These are phyloP conservation scores for Solanum hybrid DNA, from an alignment of 305 asterid species.

Conservation along the genomic window DNA sequence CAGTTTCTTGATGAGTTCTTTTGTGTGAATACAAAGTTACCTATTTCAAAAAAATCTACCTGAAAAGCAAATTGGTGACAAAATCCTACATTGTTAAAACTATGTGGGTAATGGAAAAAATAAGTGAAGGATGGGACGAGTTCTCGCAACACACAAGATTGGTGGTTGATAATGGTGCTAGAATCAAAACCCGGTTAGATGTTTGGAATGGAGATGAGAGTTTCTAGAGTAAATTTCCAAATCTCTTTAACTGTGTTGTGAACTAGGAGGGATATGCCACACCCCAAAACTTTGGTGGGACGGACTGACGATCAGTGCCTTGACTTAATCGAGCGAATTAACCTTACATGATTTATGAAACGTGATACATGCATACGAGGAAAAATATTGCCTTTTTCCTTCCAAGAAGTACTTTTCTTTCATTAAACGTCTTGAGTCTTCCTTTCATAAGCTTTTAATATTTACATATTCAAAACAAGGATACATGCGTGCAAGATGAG, in stretches of 20 bases:
- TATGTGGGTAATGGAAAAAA: neutral
- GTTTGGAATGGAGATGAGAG: neutral
- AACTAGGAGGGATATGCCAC: neutral
- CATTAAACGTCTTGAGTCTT: neutral
- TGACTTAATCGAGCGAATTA: neutral
- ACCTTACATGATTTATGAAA: neutral
- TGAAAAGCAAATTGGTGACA: neutral
- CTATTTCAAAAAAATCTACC: neutral
- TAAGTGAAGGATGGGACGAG: neutral
- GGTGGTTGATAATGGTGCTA: neutral
- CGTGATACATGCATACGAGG: neutral
- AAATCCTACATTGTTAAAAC: neutral
- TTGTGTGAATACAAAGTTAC: neutral
- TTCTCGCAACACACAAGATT: neutral
- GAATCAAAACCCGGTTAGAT: neutral
- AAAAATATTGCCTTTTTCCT: neutral
- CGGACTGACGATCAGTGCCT: neutral
- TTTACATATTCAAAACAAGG: neutral
- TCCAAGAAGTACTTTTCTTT: neutral
- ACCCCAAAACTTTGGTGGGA: neutral
- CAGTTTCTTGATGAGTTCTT: neutral
- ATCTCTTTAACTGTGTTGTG: neutral
- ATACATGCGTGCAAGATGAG: neutral
- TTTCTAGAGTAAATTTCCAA: neutral
- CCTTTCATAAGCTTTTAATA: neutral